Conservation (phyloP, 768 basidiomycete species). For the Mycena leptocephala region DNA sequence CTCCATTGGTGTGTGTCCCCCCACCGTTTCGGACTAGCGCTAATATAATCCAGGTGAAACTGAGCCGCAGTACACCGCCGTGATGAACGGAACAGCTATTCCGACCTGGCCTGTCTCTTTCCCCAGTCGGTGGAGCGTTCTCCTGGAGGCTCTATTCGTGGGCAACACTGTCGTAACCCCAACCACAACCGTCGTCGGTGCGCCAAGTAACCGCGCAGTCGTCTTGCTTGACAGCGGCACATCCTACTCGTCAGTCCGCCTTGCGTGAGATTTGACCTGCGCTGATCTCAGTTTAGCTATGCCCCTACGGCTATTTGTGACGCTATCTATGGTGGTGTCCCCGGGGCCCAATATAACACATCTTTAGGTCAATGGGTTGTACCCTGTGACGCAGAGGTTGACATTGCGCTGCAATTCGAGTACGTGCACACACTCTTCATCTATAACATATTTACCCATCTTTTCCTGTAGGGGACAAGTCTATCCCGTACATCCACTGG, state of each 20-base stretch:
- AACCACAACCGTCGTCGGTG: constrained; percentile 68
- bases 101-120: constrained; percentile 80
- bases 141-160: constrained; percentile 82
- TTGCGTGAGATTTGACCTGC: constrained; percentile 13
- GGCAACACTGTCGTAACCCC: constrained; percentile 68
- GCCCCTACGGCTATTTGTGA: constrained; percentile 75
- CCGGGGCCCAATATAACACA: constrained; percentile 75
- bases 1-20: constrained; percentile 70
- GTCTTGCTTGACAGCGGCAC: constrained; percentile 87
- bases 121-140: constrained; percentile 83
- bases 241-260: constrained; percentile 77
- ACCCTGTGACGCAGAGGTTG: constrained; percentile 83
- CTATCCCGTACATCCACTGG: constrained; percentile 87
- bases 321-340: constrained; percentile 77
- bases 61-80: constrained; percentile 73
- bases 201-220: constrained; percentile 81
- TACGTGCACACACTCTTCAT: constrained; percentile 51
- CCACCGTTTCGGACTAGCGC: background rate
- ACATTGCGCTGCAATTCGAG: constrained; percentile 87
- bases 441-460: constrained; percentile 8
- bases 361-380: constrained; percentile 76
- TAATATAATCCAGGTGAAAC: constrained; percentile 68
- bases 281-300: constrained; percentile 64
- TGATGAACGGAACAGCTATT: constrained; percentile 72
- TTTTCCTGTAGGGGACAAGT: constrained; percentile 71